Evolutionary conservation across 106 monocot species (phyloP), one percentile per base, ranked within the genome.

Genomic region (Phalaenopsis aphrodite): DNA sequence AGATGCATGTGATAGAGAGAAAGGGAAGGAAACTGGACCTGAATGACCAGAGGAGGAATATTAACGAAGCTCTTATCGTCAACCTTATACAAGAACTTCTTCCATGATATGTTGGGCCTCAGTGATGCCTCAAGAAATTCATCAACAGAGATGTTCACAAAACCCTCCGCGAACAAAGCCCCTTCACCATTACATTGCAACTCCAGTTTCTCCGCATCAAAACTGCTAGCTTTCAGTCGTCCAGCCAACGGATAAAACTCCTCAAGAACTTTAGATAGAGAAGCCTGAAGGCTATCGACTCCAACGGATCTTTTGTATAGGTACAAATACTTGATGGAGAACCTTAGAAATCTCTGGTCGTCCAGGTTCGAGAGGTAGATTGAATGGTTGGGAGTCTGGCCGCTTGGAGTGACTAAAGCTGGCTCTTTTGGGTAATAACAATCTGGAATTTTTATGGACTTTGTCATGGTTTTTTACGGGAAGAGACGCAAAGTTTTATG

Each of bases 281-380:
- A 84, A 11, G 15, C 41, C 79, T 64, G 78, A 39, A 99, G 77
- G 17, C 41, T 75, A 30, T 89, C 91, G 5, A 75, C 79, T 1
- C 37, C 41, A 19, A 85, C 61, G 5, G 85, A 8, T 42, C 73
- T 79, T 57, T 74, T 88, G 78, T 81, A 99, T 10, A 93, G 78
- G 79, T 89, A 91, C 19, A 99, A 84, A 82, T 95, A 99, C 64
- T 91, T 88, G 55, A 99, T 93, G 85, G 94, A 82, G 84, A 99
- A 99, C 37, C 98, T 77, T 24, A 99, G 83, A 84, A 95, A 95
- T 36, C 68, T 84, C 82, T 99, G 98, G 81, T 93, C 92, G 65
- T 99, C 98, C 18, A 99, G 86, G 87, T 89, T 92, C 45, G 98
- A 99, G 55, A 99, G 89, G 84, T 91, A 87, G 61, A 99, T 85